Conservation (phyloP, 2,329 filamentous ascomycete species). For the Beauveria medogensis region DNA sequence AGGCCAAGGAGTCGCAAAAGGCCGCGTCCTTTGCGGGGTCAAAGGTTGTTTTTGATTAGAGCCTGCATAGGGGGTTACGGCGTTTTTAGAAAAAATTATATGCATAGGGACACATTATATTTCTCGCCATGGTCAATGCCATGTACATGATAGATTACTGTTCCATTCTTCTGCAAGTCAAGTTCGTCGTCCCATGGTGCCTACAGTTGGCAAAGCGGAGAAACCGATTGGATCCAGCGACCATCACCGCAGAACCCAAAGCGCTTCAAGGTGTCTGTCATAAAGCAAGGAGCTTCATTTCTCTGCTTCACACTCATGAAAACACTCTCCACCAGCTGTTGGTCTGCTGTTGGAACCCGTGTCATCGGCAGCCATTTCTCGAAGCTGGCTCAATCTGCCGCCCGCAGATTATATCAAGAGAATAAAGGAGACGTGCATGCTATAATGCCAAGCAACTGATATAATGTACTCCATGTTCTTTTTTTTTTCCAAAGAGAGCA, state of each 20-base stretch:
- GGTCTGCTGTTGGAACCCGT: neutral
- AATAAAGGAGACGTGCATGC: neutral
- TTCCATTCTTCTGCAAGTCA: too few relatives aligned
- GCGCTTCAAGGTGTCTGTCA: neutral
- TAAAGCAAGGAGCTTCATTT: neutral
- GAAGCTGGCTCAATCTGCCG: too few relatives aligned
- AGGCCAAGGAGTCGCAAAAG: conserved; percentile 49
- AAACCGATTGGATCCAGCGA: neutral
- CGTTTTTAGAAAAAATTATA: neutral
- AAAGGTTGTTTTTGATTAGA: conserved; percentile 51
- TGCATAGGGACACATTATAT: neutral
- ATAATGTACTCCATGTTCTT: too few relatives aligned
- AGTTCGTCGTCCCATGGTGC: neutral
- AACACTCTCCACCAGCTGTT: neutral
- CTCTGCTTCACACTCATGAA: neutral
- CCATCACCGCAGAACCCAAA: neutral
- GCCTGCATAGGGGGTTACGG: neutral
- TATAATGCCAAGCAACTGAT: neutral
- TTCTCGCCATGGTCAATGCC: neutral
- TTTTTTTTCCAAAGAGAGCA: too few relatives aligned
- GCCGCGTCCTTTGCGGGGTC: conserved; percentile 45
- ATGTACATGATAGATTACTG: neutral
- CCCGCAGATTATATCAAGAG: too few relatives aligned
- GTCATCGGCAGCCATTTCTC: too few relatives aligned
- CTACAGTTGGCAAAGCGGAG: neutral